A percentile compares a stretch with the other conserved stretches of the same genome.
Conservation (phyloP, 73 alveolate genomes). For the Tetrahymena thermophila region DNA sequence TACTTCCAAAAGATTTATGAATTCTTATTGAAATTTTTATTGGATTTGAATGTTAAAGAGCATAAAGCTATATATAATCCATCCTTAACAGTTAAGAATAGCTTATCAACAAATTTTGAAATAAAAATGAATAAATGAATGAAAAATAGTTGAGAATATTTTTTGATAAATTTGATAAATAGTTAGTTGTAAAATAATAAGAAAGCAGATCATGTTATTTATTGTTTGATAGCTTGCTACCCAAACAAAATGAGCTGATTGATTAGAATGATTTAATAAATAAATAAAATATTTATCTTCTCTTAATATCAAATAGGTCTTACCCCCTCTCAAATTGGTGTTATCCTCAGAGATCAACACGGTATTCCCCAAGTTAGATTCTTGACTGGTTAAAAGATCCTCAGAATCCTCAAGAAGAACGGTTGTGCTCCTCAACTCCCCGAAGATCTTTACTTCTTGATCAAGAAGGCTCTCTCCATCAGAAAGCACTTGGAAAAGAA, state of each 20-base stretch:
- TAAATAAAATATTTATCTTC: not conserved
- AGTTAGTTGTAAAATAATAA: too few species aligned
- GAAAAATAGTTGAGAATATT: not conserved
- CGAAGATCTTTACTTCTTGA: slow-evolving; percentile 95
- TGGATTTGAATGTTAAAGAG: too few species aligned
- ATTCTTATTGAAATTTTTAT: too few species aligned
- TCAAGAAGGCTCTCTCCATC: slow-evolving; percentile 96
- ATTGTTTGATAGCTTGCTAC: not conserved
- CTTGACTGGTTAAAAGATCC: slow-evolving; percentile 45
- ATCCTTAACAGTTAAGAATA: too few species aligned
- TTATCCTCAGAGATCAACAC: slow-evolving; percentile 38
- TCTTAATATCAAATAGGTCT: slow-evolving; percentile 9
- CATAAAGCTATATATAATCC: too few species aligned
- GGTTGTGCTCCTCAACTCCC: slow-evolving; percentile 96
- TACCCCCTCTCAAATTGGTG: slow-evolving; percentile 43
- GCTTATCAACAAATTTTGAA: too few species aligned
- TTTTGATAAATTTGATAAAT: too few species aligned
- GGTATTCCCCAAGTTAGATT: slow-evolving; percentile 39
- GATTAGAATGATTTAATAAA: not conserved
- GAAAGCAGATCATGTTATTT: not conserved
- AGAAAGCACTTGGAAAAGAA: slow-evolving; percentile 97
- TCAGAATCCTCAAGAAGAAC: slow-evolving; percentile 43
- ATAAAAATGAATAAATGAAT: too few species aligned
- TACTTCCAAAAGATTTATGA: too few species aligned
- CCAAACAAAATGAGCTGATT: not conserved